These are phyloP conservation scores for Auricularia sp. DNA, from an alignment of 768 basidiomycete genomes.

Conservation along the genomic window DNA sequence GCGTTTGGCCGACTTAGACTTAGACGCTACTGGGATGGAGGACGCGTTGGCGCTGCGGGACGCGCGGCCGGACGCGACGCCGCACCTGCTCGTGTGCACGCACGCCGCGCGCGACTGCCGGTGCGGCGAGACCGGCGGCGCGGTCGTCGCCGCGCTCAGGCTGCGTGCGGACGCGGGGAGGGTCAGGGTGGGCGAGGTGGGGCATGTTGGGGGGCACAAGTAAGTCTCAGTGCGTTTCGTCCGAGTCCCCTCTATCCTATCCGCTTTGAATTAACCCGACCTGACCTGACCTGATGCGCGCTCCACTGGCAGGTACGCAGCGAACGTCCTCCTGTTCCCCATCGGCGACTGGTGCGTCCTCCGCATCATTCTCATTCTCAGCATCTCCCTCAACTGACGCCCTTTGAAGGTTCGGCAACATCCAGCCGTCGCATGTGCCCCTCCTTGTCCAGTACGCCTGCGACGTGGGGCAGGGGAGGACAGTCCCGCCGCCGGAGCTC, in stretches of 20 bases:
- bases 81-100: not conserved
- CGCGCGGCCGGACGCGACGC: not conserved
- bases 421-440: not conserved
- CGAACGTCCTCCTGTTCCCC: not conserved
- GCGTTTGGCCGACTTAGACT: not conserved
- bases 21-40: not conserved
- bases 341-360: not conserved
- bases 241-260: too few relatives aligned
- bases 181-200: not conserved
- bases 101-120: not conserved
- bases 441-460: not conserved
- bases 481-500: not conserved
- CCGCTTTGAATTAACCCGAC: not conserved
- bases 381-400: not conserved
- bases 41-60: not conserved
- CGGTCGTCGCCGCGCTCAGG: not conserved
- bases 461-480: not conserved
- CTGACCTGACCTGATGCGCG: not conserved
- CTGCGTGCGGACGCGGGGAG: not conserved
- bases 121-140: not conserved
- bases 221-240: not conserved
- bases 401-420: not conserved
- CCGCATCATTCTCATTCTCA: not conserved
- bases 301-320: not conserved
- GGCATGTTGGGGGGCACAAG: not conserved